Evolutionary conservation across 139 green algal genomes (phyloP).

Genomic region (Micromonas pusilla): DNA sequence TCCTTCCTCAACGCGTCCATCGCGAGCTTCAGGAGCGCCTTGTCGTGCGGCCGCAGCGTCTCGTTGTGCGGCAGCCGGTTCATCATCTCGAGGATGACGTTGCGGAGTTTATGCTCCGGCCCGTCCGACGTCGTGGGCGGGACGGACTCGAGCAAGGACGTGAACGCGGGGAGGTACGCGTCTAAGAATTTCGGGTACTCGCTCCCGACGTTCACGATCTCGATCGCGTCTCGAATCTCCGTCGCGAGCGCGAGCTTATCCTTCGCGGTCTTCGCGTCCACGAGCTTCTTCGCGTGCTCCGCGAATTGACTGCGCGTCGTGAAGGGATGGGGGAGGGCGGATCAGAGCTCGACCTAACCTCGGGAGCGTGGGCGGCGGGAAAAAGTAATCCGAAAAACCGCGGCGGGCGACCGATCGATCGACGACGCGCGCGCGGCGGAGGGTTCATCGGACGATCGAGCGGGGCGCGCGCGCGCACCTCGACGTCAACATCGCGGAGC

Average conservation of each 20-base stretch:
- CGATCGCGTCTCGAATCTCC: slow-evolving; percentile 58
- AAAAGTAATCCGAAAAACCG: too few relatives aligned
- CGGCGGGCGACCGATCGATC: neutral
- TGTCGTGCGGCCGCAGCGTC: slow-evolving; percentile 46
- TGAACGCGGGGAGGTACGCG: slow-evolving; percentile 49
- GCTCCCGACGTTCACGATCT: slow-evolving; percentile 45
- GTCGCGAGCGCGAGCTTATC: slow-evolving; percentile 43
- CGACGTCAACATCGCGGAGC: too few relatives aligned
- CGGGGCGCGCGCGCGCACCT: too few relatives aligned
- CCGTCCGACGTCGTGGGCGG: slow-evolving; percentile 35
- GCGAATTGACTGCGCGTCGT: neutral
- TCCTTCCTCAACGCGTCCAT: slow-evolving; percentile 56
- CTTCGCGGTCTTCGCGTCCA: slow-evolving; percentile 41
- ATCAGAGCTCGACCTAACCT: neutral
- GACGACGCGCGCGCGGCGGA: neutral
- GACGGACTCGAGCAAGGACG: slow-evolving; percentile 40
- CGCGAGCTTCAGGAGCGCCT: slow-evolving; percentile 49
- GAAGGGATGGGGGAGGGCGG: neutral
- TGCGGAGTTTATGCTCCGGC: slow-evolving; percentile 59
- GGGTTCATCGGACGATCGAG: too few relatives aligned
- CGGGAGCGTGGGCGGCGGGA: neutral
- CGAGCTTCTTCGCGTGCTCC: slow-evolving; percentile 23
- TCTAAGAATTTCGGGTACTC: slow-evolving; percentile 58
- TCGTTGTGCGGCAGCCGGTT: slow-evolving; percentile 68
- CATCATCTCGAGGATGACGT: slow-evolving; percentile 63